These are phyloP conservation scores for Moesziomyces antarcticus DNA, from an alignment of 1,284 basidiomycete species.

Conservation along the genomic window DNA sequence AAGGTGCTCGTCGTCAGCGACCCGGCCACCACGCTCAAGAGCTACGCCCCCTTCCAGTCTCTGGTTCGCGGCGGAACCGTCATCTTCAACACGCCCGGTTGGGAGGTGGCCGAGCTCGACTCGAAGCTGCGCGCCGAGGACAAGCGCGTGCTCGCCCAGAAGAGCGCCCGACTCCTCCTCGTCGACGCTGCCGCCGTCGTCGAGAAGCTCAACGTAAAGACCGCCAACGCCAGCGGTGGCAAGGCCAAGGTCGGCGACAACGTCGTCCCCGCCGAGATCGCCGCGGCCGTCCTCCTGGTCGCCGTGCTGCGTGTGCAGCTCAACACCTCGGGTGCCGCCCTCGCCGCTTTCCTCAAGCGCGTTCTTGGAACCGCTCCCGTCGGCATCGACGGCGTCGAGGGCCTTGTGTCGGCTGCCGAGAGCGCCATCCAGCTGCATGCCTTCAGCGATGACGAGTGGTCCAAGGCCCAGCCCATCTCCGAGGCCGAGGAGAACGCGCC, in stretches of 20 bases:
- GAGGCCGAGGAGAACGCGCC: constrained; percentile 56
- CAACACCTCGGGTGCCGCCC: constrained; percentile 42
- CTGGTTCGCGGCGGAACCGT: constrained; percentile 60
- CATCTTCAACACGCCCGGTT: constrained; percentile 61
- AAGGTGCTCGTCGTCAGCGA: constrained; percentile 60
- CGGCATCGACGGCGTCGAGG: constrained; percentile 56
- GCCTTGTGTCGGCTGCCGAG: constrained; percentile 54
- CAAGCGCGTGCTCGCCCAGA: constrained; percentile 58
- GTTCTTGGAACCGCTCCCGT: constrained; percentile 61
- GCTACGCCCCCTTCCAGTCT: constrained; percentile 57
- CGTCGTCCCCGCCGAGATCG: constrained; percentile 53
- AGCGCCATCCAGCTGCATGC: constrained; percentile 49
- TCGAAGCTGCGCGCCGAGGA: constrained; percentile 61
- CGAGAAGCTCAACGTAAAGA: constrained; percentile 54
- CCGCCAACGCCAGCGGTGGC: constrained; percentile 49
- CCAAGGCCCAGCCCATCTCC: constrained; percentile 52
- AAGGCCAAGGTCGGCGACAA: constrained; percentile 58
- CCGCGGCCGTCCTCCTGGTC: constrained; percentile 56
- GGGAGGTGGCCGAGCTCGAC: constrained; percentile 61
- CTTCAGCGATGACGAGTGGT: constrained; percentile 51
- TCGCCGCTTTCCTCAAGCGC: constrained; percentile 46
- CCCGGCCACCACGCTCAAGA: constrained; percentile 56
- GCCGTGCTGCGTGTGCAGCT: constrained; percentile 56
- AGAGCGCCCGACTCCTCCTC: constrained; percentile 54
- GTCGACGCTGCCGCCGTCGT: constrained; percentile 59